Evolutionary conservation across 192 early-diverging fungal species (phyloP).

Genomic region (Rhizophagus clarus): DNA sequence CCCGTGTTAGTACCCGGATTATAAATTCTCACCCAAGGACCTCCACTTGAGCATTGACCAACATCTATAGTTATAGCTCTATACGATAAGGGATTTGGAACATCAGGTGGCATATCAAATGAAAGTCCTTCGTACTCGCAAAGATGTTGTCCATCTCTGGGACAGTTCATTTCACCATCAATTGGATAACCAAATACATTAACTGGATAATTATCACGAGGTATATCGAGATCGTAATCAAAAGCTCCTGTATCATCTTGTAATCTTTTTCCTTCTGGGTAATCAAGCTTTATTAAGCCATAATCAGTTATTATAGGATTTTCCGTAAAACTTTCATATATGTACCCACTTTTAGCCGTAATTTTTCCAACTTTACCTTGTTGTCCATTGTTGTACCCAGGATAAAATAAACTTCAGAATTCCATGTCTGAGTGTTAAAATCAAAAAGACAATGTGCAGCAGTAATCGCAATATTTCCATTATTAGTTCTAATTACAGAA

Average conservation of each 20-base stretch:
- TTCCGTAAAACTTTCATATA: background rate
- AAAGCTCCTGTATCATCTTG: constrained; percentile 6
- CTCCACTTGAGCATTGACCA: background rate
- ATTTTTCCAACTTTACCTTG: background rate
- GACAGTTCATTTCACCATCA: background rate
- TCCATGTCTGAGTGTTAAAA: background rate
- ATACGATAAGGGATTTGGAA: background rate
- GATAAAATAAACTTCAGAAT: background rate
- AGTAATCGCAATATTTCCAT: constrained; percentile 4
- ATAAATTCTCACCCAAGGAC: constrained; percentile 7
- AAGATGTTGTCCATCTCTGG: constrained; percentile 1
- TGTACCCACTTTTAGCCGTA: background rate
- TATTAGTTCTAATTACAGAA: background rate
- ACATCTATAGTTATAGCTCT: constrained; percentile 2
- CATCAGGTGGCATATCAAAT: background rate
- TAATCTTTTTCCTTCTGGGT: background rate
- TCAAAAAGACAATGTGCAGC: constrained; percentile 3
- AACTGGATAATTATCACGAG: background rate
- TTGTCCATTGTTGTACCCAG: background rate
- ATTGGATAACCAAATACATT: constrained; percentile 7
- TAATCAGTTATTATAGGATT: background rate
- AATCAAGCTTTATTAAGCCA: background rate
- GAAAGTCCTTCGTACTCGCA: background rate
- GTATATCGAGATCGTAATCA: background rate
- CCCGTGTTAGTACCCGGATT: background rate